Evolutionary conservation across 164 flowering plant species (phyloP).

Genomic region (Tetracentron sinense): DNA sequence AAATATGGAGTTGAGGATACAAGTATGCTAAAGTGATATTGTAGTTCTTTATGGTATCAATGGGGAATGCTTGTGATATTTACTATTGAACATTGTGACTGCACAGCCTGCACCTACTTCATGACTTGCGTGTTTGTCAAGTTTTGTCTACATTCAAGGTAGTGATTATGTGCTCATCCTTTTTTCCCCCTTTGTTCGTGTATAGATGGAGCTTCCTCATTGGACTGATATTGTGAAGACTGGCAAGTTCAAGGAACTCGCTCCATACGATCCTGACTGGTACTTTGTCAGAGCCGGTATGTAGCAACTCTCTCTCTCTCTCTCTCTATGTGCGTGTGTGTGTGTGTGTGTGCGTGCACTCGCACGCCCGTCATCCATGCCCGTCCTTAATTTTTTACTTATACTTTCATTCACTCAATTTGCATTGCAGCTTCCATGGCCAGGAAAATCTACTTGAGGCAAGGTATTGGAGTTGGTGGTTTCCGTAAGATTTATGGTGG

Average conservation of each 20-base stretch:
- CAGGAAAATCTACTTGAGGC: conserved; percentile 71
- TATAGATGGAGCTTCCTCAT: conserved; percentile 75
- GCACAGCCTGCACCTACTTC: too few relatives aligned
- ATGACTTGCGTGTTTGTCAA: too few relatives aligned
- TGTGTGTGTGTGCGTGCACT: background rate
- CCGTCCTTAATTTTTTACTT: background rate
- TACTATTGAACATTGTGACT: too few relatives aligned
- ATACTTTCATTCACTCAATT: background rate
- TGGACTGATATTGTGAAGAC: conserved; percentile 95
- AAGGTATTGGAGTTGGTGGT: conserved; percentile 82
- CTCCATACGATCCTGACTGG: conserved; percentile 93
- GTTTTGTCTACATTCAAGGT: background rate
- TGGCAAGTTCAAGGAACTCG: too few relatives aligned
- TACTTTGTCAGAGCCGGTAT: conserved; percentile 83
- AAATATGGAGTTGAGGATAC: too few relatives aligned
- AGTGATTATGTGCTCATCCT: background rate
- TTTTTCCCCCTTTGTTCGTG: background rate
- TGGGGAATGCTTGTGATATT: too few relatives aligned
- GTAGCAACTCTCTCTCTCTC: background rate
- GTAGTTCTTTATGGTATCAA: too few relatives aligned
- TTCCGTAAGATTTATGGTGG: too few relatives aligned
- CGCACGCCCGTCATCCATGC: background rate
- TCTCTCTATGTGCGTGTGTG: too few relatives aligned
- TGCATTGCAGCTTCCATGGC: conserved; percentile 62
- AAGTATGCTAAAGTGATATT: too few relatives aligned